These are phyloP conservation scores for Canariomyces notabilis DNA, from an alignment of 2,329 filamentous ascomycete genomes.

Conservation along the genomic window DNA sequence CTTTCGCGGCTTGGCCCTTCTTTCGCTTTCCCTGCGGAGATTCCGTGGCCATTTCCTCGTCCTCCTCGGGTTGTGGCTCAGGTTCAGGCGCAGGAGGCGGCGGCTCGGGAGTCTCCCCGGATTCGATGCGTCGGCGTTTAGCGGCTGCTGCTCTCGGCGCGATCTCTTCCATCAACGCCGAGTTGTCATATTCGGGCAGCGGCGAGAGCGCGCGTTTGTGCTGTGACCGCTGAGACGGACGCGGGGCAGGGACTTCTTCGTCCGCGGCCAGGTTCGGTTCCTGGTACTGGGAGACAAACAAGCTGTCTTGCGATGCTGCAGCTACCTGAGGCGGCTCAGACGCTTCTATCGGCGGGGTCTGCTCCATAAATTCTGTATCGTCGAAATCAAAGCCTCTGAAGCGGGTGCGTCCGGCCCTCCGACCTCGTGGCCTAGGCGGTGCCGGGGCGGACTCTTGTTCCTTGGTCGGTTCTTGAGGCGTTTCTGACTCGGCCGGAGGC, in stretches of 20 bases:
- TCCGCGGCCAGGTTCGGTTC: conserved; percentile 16
- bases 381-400: conserved; percentile 68
- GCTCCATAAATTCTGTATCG: conserved; percentile 36
- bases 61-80: conserved; percentile 22
- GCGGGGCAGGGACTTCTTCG: conserved; percentile 3
- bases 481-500: conserved; percentile 11
- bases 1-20: conserved; percentile 26
- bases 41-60: conserved; percentile 18
- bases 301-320: conserved; percentile 35
- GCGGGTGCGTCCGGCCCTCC: conserved; percentile 38
- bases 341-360: conserved; percentile 11
- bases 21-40: conserved; percentile 20
- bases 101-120: conserved; percentile 44
- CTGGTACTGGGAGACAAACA: conserved; percentile 54
- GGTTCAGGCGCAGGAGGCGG: conserved; percentile 26
- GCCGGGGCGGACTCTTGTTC: conserved; percentile 24
- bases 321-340: conserved; percentile 1
- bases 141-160: conserved; percentile 71
- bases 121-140: conserved; percentile 69
- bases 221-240: conserved; percentile 21
- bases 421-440: conserved; percentile 18
- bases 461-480: conserved; percentile 16
- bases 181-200: conserved; percentile 36
- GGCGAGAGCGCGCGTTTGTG: conserved; percentile 45
- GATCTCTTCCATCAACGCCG: conserved; percentile 63